phyloP scores from a whole-genome alignment of 2,329 filamentous ascomycete species.

The Tolypocladium album region DNA sequence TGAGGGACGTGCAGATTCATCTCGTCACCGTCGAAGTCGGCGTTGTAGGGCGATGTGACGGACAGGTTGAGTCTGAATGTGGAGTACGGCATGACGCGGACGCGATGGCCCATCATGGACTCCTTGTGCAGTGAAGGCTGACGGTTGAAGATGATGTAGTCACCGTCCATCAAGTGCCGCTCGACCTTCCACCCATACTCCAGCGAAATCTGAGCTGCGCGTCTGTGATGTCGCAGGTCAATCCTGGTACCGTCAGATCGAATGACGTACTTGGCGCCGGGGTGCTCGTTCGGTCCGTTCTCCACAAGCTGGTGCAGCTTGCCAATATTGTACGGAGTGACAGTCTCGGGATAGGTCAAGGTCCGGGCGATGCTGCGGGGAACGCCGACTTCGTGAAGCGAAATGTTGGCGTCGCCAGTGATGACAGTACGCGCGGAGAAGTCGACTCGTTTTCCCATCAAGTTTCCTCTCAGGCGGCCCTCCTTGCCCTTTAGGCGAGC shows the following conservation, averaged over 20 bases:
- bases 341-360: constrained; percentile 91
- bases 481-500: constrained; percentile 98
- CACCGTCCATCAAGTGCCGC: constrained; percentile 87
- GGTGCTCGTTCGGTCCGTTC: constrained; percentile 90
- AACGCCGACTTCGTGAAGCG: constrained; percentile 93
- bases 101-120: constrained; percentile 99
- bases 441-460: constrained; percentile 99
- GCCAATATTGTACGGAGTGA: constrained; percentile 95
- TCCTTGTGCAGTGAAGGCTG: constrained; percentile 99
- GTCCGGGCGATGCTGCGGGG: constrained; percentile 87
- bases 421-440: constrained; percentile 99
- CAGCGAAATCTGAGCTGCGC: constrained; percentile 72
- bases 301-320: constrained; percentile 82
- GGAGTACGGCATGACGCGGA: constrained; percentile 97
- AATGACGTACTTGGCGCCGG: constrained; percentile 93
- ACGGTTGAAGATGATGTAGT: constrained; percentile 99
- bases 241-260: constrained; percentile 88
- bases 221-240: constrained; percentile 86
- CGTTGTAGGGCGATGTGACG: constrained; percentile 97
- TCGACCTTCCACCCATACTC: constrained; percentile 99
- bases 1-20: constrained; percentile 99
- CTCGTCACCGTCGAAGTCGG: constrained; percentile 99
- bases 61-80: constrained; percentile 97
- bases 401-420: constrained; percentile 94
- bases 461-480: constrained; percentile 89